A percentile compares a stretch with the other conserved stretches of the same genome.
These are phyloP conservation scores for Rhizopogon vinicolor DNA, from an alignment of 768 basidiomycete genomes.

Conservation along the genomic window DNA sequence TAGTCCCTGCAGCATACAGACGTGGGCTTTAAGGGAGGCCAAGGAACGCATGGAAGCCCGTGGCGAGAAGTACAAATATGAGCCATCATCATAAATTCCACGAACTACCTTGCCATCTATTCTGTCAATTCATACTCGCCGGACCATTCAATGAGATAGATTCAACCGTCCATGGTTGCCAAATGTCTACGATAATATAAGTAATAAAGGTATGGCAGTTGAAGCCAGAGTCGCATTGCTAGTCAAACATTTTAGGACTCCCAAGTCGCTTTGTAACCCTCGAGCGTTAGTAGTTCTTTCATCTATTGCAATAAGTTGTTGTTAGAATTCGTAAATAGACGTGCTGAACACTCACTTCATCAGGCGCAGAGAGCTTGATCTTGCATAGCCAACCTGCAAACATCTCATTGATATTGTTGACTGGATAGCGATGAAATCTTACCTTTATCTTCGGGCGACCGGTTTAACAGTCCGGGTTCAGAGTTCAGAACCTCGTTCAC, in stretches of 20 bases:
- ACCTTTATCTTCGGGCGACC: constrained; percentile 83
- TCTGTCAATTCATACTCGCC: neutral
- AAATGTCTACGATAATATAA: neutral
- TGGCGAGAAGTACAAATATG: constrained; percentile 87
- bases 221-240: constrained; percentile 12
- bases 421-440: constrained; percentile 12
- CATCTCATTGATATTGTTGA: neutral
- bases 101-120: neutral
- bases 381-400: constrained; percentile 91
- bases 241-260: constrained; percentile 29
- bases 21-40: constrained; percentile 89
- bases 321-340: neutral
- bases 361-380: constrained; percentile 72
- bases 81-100: constrained; percentile 40
- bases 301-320: constrained; percentile 37
- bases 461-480: constrained; percentile 83
- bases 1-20: constrained; percentile 62
- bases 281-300: constrained; percentile 64
- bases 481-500: constrained; percentile 69
- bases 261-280: constrained; percentile 68
- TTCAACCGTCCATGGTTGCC: neutral
- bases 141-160: neutral
- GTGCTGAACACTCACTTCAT: constrained; percentile 51
- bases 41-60: constrained; percentile 88
- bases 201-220: constrained; percentile 14